Conservation (phyloP, 1,284 basidiomycete genomes). For the Pholiota adiposa region DNA sequence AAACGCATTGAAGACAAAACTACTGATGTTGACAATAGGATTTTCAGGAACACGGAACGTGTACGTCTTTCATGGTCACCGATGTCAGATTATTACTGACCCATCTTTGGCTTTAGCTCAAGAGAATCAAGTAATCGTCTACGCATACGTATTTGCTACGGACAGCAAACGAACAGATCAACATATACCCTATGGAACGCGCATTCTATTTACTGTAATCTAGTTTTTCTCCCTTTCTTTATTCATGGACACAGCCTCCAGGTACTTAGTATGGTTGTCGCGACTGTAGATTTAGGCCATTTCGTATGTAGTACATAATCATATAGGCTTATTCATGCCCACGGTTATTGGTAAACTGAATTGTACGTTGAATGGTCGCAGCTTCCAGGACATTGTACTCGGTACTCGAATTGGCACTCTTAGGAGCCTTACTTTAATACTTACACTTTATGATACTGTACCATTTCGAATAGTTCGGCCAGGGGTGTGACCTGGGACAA, state of each 20-base stretch:
- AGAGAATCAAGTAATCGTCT: conserved; percentile 64
- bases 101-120: conserved; percentile 51
- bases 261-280: not conserved
- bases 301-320: not conserved
- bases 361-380: not conserved
- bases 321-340: not conserved
- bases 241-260: not conserved
- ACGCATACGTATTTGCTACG: not conserved
- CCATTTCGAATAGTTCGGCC: too few relatives aligned
- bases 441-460: too few relatives aligned
- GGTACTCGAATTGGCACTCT: too few relatives aligned
- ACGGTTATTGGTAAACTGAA: not conserved
- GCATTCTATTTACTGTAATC: not conserved
- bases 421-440: too few relatives aligned
- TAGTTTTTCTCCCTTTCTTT: not conserved
- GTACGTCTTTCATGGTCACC: conserved; percentile 42
- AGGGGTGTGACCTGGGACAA: too few relatives aligned
- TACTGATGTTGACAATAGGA: conserved; percentile 60
- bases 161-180: not conserved
- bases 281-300: not conserved
- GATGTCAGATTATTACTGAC: conserved; percentile 14
- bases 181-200: conserved; percentile 3
- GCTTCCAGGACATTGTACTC: too few relatives aligned
- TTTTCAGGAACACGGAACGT: conserved; percentile 73
- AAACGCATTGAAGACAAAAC: conserved; percentile 74